Evolutionary conservation across 129 eudicot species (phyloP).

Genomic region (Rutidosis leptorrhynchoides): DNA sequence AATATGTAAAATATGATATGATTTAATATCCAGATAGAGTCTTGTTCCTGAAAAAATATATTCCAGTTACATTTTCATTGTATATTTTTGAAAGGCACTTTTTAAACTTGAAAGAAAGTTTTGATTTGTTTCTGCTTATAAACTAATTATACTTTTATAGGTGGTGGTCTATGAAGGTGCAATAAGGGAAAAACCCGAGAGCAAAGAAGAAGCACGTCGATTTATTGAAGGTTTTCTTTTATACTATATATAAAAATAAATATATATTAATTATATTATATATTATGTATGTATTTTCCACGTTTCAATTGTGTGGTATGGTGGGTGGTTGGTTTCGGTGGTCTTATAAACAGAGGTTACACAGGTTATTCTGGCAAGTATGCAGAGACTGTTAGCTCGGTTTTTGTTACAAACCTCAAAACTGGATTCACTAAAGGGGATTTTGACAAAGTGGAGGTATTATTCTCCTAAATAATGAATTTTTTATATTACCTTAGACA

Average conservation of each 20-base stretch:
- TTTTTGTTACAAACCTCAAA: conserved; percentile 68
- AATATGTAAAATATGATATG: not conserved
- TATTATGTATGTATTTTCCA: not conserved
- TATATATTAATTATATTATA: not conserved
- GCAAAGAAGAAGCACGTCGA: conserved; percentile 77
- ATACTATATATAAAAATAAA: no score
- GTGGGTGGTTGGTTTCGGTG: conserved; percentile 18
- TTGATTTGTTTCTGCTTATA: conserved; percentile 11
- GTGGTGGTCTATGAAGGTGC: conserved; percentile 95
- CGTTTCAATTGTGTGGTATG: not conserved
- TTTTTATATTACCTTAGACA: not conserved
- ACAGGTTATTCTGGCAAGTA: conserved; percentile 78
- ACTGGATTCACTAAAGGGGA: conserved; percentile 71
- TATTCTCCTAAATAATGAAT: conserved; percentile 9
- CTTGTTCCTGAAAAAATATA: not conserved
- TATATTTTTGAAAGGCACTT: not conserved
- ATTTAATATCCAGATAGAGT: not conserved
- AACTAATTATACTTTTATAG: conserved; percentile 46
- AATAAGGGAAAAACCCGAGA: conserved; percentile 80
- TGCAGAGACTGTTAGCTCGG: conserved; percentile 79
- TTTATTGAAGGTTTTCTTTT: conserved; percentile 60
- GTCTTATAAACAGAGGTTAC: conserved; percentile 18
- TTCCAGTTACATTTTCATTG: not conserved
- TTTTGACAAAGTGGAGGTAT: conserved; percentile 90
- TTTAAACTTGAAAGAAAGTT: not conserved